Conservation (phyloP, 371 early-diverging fungal genomes). For the Mucor velutinosus region DNA sequence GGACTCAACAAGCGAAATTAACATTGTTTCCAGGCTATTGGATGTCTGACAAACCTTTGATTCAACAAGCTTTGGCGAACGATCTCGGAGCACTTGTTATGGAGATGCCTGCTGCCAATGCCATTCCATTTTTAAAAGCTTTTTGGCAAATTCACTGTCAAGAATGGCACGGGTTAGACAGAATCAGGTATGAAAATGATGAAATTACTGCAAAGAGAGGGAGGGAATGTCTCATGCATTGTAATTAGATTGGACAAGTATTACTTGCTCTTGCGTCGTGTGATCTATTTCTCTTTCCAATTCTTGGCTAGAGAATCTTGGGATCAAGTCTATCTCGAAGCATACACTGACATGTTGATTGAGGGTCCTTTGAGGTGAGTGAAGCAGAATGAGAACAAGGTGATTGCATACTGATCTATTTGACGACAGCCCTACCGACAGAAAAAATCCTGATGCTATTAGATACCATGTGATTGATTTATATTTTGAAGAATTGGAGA, state of each 20-base stretch:
- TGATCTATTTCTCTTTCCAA: constrained; percentile 69
- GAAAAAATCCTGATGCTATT: constrained; percentile 74
- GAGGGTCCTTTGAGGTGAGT: constrained; percentile 76
- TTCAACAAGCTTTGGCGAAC: constrained; percentile 87
- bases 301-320: constrained; percentile 70
- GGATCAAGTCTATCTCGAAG: constrained; percentile 61
- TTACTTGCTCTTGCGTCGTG: constrained; percentile 77
- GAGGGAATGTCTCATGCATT: background rate
- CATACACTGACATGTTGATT: constrained; percentile 62
- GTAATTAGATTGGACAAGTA: constrained; percentile 80
- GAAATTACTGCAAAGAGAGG: background rate
- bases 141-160: constrained; percentile 84
- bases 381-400: no score
- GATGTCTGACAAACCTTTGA: constrained; percentile 93
- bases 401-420: background rate
- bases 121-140: constrained; percentile 67
- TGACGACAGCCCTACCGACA: constrained; percentile 56
- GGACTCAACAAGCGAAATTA: background rate
- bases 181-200: constrained; percentile 60
- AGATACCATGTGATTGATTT: constrained; percentile 81
- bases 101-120: constrained; percentile 56
- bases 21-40: constrained; percentile 70
- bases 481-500: constrained; percentile 80
- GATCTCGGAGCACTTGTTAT: constrained; percentile 71
- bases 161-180: constrained; percentile 90